Conservation (phyloP, 2,329 filamentous ascomycete species). For the Trichoderma aggressivum region DNA sequence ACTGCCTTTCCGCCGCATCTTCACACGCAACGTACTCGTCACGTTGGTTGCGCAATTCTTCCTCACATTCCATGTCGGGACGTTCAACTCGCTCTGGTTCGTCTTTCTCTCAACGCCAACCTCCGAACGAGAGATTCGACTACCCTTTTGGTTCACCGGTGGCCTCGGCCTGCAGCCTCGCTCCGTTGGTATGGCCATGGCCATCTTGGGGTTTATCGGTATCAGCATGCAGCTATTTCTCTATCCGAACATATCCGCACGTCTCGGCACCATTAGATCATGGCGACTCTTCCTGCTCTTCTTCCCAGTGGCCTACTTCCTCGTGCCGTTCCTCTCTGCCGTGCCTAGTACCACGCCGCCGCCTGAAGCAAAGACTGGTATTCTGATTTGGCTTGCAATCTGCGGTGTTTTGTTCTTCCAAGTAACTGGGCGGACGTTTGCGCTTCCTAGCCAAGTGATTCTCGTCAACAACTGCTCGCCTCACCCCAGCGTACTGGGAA, state of each 20-base stretch:
- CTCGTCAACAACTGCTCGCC: slow-evolving; percentile 48
- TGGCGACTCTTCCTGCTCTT: slow-evolving; percentile 67
- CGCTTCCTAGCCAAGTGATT: slow-evolving; percentile 45
- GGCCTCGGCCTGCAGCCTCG: slow-evolving; percentile 71
- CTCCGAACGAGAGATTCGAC: slow-evolving; percentile 32
- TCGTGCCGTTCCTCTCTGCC: slow-evolving; percentile 68
- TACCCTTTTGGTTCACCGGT: slow-evolving; percentile 65
- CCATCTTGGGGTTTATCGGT: slow-evolving; percentile 72
- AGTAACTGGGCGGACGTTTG: slow-evolving; percentile 65
- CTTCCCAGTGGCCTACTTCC: slow-evolving; percentile 67
- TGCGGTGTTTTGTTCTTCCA: slow-evolving; percentile 60
- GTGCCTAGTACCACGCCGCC: slow-evolving; percentile 54
- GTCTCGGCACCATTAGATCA: slow-evolving; percentile 64
- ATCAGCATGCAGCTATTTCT: slow-evolving; percentile 59
- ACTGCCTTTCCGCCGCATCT: slow-evolving; percentile 52
- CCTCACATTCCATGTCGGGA: slow-evolving; percentile 68
- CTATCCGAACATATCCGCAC: slow-evolving; percentile 64
- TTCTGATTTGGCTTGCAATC: slow-evolving; percentile 63
- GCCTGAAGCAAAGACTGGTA: slow-evolving; percentile 51
- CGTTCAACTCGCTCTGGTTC: slow-evolving; percentile 74
- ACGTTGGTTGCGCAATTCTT: slow-evolving; percentile 65
- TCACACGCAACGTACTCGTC: slow-evolving; percentile 52
- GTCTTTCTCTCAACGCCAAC: slow-evolving; percentile 71
- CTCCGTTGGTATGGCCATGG: slow-evolving; percentile 73
- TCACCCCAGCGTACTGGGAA: slow-evolving; percentile 46